Percentiles rank a stretch among this genome's conserved stretches.
phyloP scores from a whole-genome alignment of 2,329 filamentous ascomycete species.

The Capronia americana region DNA sequence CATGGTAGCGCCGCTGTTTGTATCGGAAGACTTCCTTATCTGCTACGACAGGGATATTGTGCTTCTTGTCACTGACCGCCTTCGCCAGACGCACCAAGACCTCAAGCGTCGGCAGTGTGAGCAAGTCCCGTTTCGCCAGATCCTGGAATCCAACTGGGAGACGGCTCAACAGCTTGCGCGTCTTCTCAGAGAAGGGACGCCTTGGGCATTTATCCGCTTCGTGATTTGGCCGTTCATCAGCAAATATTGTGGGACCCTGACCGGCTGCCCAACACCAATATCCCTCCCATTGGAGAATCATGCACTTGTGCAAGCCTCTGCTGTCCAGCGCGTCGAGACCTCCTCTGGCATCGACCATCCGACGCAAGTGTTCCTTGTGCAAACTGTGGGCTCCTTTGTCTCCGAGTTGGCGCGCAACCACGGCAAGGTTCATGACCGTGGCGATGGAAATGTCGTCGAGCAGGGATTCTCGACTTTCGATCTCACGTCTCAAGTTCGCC shows the following conservation, averaged over 20 bases:
- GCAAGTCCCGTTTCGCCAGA: not conserved
- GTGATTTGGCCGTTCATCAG: not conserved
- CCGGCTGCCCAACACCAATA: not conserved
- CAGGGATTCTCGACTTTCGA: not conserved
- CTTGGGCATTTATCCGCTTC: not conserved
- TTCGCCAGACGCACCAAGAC: not conserved
- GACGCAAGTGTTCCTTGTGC: constrained; percentile 1
- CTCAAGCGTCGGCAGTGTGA: not conserved
- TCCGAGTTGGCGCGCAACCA: not conserved
- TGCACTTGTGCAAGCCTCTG: not conserved
- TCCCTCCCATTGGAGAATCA: constrained; percentile 5
- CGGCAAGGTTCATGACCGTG: constrained; percentile 1
- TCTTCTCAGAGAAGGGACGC: not conserved
- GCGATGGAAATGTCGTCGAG: not conserved
- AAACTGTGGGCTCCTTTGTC: not conserved
- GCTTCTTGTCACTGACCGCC: not conserved
- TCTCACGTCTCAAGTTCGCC: constrained; percentile 2
- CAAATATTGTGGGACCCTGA: constrained; percentile 2
- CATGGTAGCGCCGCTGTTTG: not conserved
- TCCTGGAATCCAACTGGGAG: not conserved
- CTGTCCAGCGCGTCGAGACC: constrained; percentile 3
- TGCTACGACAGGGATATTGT: not conserved
- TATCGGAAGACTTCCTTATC: not conserved
- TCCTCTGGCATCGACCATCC: constrained; percentile 1
- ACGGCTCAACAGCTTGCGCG: not conserved